Evolutionary conservation across 2,329 filamentous ascomycete genomes (phyloP).

Genomic region (Celoporthe dispersa): DNA sequence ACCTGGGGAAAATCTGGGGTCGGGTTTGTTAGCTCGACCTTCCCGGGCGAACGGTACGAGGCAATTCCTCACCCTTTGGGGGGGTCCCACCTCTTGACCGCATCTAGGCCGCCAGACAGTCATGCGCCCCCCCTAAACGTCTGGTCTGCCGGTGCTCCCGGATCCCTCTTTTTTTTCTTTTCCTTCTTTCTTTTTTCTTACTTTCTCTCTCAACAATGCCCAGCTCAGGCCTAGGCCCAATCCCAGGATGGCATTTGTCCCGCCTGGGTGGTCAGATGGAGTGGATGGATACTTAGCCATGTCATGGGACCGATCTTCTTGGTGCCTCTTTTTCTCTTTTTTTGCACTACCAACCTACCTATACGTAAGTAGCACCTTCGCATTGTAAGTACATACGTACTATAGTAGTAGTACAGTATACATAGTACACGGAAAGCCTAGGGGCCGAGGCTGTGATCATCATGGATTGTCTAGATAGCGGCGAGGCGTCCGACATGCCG

Average conservation of each 20-base stretch:
- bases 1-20: slow-evolving; percentile 28
- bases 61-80: neutral
- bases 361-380: neutral
- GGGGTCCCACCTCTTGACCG: neutral
- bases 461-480: neutral
- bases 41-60: slow-evolving; percentile 29
- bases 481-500: neutral
- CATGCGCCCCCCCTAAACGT: neutral
- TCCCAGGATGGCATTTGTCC: neutral
- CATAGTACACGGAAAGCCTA: neutral
- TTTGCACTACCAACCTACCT: neutral
- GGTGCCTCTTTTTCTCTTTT: neutral
- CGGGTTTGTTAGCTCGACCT: slow-evolving; percentile 15
- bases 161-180: neutral
- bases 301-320: neutral
- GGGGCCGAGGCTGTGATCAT: neutral
- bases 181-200: neutral
- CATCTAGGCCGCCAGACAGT: neutral
- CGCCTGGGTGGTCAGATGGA: neutral
- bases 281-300: neutral
- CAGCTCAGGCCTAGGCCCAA: neutral
- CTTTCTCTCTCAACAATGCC: neutral
- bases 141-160: neutral
- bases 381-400: too few species aligned
- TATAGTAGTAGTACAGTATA: too few species aligned